Evolutionary conservation across 352 stramenopile species (phyloP).

Genomic region (Globisporangium paroecandrum): DNA sequence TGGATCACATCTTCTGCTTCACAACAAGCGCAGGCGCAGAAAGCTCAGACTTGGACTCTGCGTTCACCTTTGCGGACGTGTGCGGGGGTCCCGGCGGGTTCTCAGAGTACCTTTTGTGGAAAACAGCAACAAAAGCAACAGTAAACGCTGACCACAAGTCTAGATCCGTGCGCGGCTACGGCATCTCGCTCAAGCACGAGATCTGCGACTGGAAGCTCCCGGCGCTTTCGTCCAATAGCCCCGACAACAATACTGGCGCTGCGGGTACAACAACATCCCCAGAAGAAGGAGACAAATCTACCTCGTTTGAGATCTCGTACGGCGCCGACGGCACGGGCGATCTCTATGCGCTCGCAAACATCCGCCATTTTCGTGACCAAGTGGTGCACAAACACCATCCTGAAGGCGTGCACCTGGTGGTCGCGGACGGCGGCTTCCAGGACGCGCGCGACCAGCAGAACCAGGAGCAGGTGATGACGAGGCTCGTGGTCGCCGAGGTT

Average conservation of each 20-base stretch:
- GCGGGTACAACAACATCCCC: neutral
- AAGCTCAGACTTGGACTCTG: neutral
- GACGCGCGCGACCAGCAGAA: constrained; percentile 58
- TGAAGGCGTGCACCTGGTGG: constrained; percentile 47
- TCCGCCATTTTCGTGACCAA: constrained; percentile 42
- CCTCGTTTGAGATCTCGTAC: constrained; percentile 49
- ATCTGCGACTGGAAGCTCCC: constrained; percentile 53
- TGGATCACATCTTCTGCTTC: constrained; percentile 64
- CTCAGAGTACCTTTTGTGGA: constrained; percentile 77
- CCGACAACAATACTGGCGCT: constrained; percentile 9
- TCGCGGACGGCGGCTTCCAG: constrained; percentile 71
- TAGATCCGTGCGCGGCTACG: constrained; percentile 35
- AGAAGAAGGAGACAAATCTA: neutral
- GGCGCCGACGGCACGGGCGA: constrained; percentile 71
- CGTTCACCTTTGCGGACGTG: constrained; percentile 69
- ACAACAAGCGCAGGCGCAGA: constrained; percentile 15
- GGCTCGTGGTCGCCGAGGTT: constrained; percentile 54
- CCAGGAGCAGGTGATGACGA: constrained; percentile 69
- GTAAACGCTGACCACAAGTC: neutral
- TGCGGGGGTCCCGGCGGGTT: constrained; percentile 80
- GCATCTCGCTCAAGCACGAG: constrained; percentile 58
- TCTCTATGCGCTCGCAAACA: constrained; percentile 58
- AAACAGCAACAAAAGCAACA: neutral
- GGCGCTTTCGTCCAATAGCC: neutral
- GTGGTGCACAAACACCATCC: constrained; percentile 28